Conservation (phyloP, 345 rosid genomes). For the Microthlaspi erraticum region DNA sequence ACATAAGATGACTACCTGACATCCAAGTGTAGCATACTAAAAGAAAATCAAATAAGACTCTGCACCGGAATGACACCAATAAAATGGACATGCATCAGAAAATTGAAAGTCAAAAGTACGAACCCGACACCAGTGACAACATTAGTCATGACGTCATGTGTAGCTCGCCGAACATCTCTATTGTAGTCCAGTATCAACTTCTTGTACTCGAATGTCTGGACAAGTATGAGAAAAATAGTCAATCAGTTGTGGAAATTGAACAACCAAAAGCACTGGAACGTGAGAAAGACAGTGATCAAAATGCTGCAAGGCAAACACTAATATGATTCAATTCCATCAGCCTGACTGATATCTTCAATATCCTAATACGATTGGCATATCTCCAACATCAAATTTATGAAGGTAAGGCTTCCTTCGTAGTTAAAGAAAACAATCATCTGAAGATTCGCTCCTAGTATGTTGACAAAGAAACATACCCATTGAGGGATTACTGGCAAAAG, state of each 20-base stretch:
- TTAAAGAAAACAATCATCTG: background rate
- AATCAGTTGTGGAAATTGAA: conserved; percentile 4
- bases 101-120: conserved; percentile 44
- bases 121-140: conserved; percentile 83
- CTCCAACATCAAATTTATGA: conserved; percentile 13
- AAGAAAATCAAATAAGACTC: conserved; percentile 21
- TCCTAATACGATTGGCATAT: background rate
- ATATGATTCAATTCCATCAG: conserved; percentile 16
- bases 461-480: conserved; percentile 65
- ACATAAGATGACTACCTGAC: conserved; percentile 22
- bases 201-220: conserved; percentile 89
- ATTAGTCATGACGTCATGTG: conserved; percentile 81
- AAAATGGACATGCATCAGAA: conserved; percentile 10
- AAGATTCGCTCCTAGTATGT: background rate
- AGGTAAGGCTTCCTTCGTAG: conserved; percentile 14
- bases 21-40: conserved; percentile 20
- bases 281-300: conserved; percentile 22
- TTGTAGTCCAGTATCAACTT: conserved; percentile 84
- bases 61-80: background rate
- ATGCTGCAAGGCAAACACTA: conserved; percentile 2
- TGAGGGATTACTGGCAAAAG: conserved; percentile 72
- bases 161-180: conserved; percentile 95
- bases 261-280: conserved; percentile 7
- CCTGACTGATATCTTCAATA: conserved; percentile 6
- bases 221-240: conserved; percentile 7